Evolutionary conservation across 2,329 filamentous ascomycete species (phyloP).

Genomic region (Periconia digitata): DNA sequence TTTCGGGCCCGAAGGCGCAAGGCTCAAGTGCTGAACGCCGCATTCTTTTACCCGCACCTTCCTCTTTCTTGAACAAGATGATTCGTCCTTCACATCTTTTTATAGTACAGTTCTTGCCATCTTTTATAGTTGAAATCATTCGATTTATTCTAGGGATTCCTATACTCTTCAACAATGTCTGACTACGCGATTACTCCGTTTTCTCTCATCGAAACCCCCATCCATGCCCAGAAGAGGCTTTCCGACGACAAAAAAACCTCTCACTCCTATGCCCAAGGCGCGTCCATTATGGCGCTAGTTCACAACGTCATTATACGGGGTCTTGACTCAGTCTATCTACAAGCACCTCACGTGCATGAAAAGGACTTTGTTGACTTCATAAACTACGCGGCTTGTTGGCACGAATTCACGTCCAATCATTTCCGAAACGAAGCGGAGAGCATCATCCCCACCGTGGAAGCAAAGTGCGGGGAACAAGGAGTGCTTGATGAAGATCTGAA

Average conservation of each 20-base stretch:
- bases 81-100: background rate
- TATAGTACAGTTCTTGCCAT: background rate
- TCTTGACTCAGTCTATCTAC: conserved; percentile 65
- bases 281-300: conserved; percentile 63
- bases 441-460: conserved; percentile 49
- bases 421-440: conserved; percentile 62
- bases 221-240: background rate
- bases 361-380: conserved; percentile 60
- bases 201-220: background rate
- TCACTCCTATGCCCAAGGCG: conserved; percentile 18
- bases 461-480: background rate
- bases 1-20: background rate
- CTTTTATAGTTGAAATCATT: background rate
- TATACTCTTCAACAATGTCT: background rate
- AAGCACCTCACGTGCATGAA: conserved; percentile 55
- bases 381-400: conserved; percentile 60
- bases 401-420: conserved; percentile 61
- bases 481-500: background rate
- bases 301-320: conserved; percentile 66
- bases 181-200: background rate
- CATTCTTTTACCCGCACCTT: background rate
- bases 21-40: background rate
- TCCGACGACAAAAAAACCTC: background rate
- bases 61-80: too few species aligned
- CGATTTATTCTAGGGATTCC: background rate